Base-by-base conservation (phyloP, 2,329 filamentous ascomycete genomes). In the Hymenoscyphus infarciens region DNA sequence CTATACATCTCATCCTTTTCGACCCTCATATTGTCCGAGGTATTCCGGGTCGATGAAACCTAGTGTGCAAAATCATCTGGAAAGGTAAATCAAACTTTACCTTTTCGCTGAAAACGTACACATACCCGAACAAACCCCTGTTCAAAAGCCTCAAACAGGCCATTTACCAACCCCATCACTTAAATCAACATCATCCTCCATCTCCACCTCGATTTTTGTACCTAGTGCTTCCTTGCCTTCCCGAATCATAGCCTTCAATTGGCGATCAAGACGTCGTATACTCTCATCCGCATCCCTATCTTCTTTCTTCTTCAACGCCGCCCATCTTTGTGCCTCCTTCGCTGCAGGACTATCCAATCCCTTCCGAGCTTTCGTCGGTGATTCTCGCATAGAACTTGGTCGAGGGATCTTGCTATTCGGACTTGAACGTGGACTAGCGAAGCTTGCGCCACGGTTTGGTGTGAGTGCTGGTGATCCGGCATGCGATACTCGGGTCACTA, bases 211-310 rank as follows among this genome's bases (percentile, higher is more conserved):
- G 1, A 73, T 64, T 49, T 80, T 89, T 22, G 89, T 90, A 1
- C 88, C 93, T 19, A 99, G 77, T 1, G 95, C 95, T 75, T 95
- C 89, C 69, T 89, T 89, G 0, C 93, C 95, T 75, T 98, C 89
- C 1, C 87, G 83, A 61, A 99, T 96, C 89, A 99, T 92, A 38
- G 88, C 89, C 72, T 90, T 85, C 56, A 98, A 79, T 69, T 90
- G 86, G 56, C 85, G 82, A 73, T 95, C 96, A 76, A 98, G 87
- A 29, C 88, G 85, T 57, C 86, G 87, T 69, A 98, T 89, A 59
- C 89, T 87, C 53, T 87, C 85, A 69, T 98, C 92, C 7, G 90
- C 84, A 69, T 93, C 88, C 55, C 87, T 82, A 70, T 97, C 92
- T 63, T 90, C 89, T 58, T 85, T 84, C 27, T 87, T 81, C 67